phyloP scores from a whole-genome alignment of 2,329 filamentous ascomycete genomes.

The Trichoderma sp. region DNA sequence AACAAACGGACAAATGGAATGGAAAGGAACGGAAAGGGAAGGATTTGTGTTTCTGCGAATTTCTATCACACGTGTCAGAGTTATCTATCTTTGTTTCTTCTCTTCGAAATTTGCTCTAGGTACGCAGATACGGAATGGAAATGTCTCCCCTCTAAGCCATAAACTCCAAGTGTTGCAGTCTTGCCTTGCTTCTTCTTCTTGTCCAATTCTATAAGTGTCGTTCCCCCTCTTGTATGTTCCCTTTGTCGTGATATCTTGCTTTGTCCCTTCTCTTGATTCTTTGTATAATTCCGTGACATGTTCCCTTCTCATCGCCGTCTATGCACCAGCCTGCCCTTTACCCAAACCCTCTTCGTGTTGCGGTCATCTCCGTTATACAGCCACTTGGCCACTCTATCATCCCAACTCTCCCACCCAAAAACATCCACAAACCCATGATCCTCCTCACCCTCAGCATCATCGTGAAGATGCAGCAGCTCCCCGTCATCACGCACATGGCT shows the following conservation, averaged over 20 bases:
- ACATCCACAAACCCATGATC: slow-evolving; percentile 73
- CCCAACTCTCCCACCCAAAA: slow-evolving; percentile 90
- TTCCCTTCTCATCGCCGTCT: background rate
- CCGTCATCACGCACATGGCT: slow-evolving; percentile 45
- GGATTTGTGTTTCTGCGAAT: background rate
- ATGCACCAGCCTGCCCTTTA: slow-evolving; percentile 81
- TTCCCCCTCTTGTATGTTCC: background rate
- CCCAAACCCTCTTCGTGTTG: slow-evolving; percentile 88
- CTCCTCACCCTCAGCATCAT: slow-evolving; percentile 27
- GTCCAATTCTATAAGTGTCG: background rate
- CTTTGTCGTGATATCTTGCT: too few species aligned
- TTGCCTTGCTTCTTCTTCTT: too few species aligned
- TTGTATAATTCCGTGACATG: background rate
- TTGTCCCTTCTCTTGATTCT: too few species aligned
- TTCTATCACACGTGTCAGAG: background rate
- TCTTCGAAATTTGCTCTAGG: background rate
- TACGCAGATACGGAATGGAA: background rate
- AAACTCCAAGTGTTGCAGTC: too few species aligned
- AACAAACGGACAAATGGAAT: background rate
- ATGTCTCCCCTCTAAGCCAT: background rate
- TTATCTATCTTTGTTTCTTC: background rate
- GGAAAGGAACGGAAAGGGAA: background rate
- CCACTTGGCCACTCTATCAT: slow-evolving; percentile 89
- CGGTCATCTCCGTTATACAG: slow-evolving; percentile 90
- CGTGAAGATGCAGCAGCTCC: slow-evolving; percentile 24